Conservation (phyloP, 1,139 yeast genomes). For the Kurtzmaniella quercitrusa region DNA sequence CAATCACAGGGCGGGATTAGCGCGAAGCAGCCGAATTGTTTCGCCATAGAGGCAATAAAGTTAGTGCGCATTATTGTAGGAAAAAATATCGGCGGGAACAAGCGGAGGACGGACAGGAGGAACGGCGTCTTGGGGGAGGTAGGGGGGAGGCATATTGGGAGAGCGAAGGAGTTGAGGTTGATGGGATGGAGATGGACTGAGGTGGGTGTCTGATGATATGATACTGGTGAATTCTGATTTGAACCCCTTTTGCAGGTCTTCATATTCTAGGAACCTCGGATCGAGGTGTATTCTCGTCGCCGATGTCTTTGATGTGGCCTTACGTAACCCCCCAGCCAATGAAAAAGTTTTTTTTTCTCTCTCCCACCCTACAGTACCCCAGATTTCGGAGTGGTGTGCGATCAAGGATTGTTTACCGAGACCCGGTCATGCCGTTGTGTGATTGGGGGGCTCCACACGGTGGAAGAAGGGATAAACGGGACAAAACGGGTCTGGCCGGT, state of each 20-base stretch:
- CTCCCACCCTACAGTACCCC: slow-evolving; percentile 8
- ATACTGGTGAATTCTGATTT: no score
- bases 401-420: background rate
- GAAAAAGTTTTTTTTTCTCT: background rate
- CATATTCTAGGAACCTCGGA: no score
- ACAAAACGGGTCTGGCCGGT: no score
- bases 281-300: no score
- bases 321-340: slow-evolving; percentile 1
- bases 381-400: slow-evolving; percentile 9
- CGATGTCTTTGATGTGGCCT: background rate
- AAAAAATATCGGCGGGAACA: background rate
- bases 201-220: no score
- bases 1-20: background rate
- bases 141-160: background rate
- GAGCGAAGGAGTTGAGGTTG: no score
- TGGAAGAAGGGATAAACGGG: no score
- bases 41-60: background rate
- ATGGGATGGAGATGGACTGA: no score
- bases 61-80: background rate
- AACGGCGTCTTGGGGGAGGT: background rate
- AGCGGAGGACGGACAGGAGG: background rate
- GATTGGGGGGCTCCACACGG: no score
- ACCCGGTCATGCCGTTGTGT: slow-evolving; percentile 4
- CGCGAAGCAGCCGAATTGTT: background rate
- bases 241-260: no score